Percentiles rank a stretch among this genome's conserved stretches.
phyloP scores from a whole-genome alignment of 2,329 filamentous ascomycete species.

The Magnaporthiopsis incrustans region DNA sequence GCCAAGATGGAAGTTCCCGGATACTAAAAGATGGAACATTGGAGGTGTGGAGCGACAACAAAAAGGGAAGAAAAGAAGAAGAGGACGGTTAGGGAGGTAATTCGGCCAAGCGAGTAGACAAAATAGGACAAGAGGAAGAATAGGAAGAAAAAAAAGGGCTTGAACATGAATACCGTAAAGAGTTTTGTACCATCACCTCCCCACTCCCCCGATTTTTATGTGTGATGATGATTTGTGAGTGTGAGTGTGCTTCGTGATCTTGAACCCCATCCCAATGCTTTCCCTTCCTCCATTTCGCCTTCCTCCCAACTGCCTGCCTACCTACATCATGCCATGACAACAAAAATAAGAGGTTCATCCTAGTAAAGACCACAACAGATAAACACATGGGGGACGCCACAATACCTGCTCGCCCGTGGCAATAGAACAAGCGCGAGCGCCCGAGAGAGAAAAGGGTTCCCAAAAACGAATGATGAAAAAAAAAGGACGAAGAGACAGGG shows the following conservation, averaged over 20 bases:
- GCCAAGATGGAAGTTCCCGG: neutral
- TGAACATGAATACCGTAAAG: neutral
- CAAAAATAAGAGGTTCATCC: neutral
- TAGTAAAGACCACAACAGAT: neutral
- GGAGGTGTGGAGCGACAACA: neutral
- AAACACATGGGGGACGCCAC: neutral
- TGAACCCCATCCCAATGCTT: neutral
- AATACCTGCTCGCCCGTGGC: neutral
- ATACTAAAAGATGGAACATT: neutral
- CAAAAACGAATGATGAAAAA: neutral
- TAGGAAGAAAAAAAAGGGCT: neutral
- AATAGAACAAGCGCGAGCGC: neutral
- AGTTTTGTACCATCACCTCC: neutral
- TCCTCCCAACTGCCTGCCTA: neutral
- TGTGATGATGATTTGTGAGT: neutral
- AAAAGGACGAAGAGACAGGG: neutral
- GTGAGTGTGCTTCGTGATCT: neutral
- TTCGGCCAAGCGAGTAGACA: neutral
- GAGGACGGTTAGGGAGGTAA: neutral
- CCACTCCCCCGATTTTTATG: neutral
- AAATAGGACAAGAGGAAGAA: neutral
- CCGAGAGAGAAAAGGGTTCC: neutral
- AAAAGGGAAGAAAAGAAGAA: neutral
- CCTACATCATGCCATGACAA: neutral
- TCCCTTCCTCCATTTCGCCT: neutral